Evolutionary conservation across 768 basidiomycete species (phyloP), one percentile per base, ranked within the genome.

Genomic region (Symmetrospora coprosmae): DNA sequence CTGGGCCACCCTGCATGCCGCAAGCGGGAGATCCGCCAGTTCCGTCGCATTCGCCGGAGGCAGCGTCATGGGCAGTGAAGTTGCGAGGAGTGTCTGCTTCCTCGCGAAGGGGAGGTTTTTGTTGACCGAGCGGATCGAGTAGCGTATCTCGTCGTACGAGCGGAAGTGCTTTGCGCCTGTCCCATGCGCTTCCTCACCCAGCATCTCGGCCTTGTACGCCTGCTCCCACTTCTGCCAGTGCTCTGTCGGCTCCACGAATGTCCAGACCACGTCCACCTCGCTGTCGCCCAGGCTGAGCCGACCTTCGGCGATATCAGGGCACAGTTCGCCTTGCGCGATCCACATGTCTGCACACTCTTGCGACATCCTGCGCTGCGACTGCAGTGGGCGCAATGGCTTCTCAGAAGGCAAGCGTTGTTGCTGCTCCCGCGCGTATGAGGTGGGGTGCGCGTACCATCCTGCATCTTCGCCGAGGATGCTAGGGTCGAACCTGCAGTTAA

Each of bases 131-230:
- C 70, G 66, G 1, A 71, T 40, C 1, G 69, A 70, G 63, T 60
- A 68, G 16, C 66, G 63, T 1, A 71, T 62, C 28, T 71, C 70
- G 45, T 66, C 69, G 59, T 69, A 50, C 23, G 49, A 50, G 5
- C 49, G 49, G 25, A 50, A 50, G 21, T 33, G 49, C 13, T 4
- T 50, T 31, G 25, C 49, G 5, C 30, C 49, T 3, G 49, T 50
- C 8, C 49, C 49, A 6, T 50, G 4, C 4, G 33, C 49, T 50
- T 50, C 49, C 21, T 50, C 14, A 27, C 30, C 30, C 23, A 34
- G 23, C 13, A 21, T 50, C 17, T 50, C 49, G 2, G 5, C 31
- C 6, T 21, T 31, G 38, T 50, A 50, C 11, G 49, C 49, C 13
- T 5, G 19, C 38, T 50, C 16, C 51, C 51, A 53, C 3, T 25